Base-by-base conservation (phyloP, 805 yeast species). In the Zygosaccharomyces lentus region DNA sequence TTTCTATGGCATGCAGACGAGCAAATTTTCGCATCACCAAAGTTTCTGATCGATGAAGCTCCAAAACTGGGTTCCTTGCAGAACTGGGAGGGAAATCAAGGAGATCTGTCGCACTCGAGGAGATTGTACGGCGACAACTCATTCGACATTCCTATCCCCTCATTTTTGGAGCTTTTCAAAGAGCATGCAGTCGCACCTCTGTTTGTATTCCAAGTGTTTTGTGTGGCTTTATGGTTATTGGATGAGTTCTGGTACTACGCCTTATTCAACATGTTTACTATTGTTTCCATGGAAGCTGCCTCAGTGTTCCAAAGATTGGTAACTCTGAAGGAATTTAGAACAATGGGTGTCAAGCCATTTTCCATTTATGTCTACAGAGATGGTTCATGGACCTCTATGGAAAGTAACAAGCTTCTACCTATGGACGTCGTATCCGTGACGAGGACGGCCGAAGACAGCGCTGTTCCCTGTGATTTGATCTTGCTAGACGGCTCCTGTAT, bases 131-230 rank as follows among this genome's bases (percentile, higher is more conserved):
- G 99, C 43, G 74, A 74, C 54, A 93, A 93, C 71, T 77, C 77
- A 54, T 93, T 93, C 62, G 99, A 93, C 62, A 91, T 93, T 54
- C 99, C 99, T 25, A 77, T 93, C 45, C 99, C 99, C 41, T 79
- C 96, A 0, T 91, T 93, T 58, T 52, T 77, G 46, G 98, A 91
- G 66, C 74, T 93, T 58, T 93, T 93, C 73, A 84, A 87, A 62
- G 98, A 93, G 68, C 99, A 93, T 65, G 98, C 98, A 9, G 90
- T 93, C 32, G 98, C 99, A 10, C 99, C 99, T 9, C 87, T 93
- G 66, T 93, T 93, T 58, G 96, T 93, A 21, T 93, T 93, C 73
- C 99, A 93, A 72, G 75, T 93, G 47, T 93, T 93, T 66, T 90
- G 97, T 63, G 95, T 91, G 48, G 95, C 91, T 4, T 73, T 93